Conservation (phyloP, 192 early-diverging fungal genomes). For the Mortierella claussenii region DNA sequence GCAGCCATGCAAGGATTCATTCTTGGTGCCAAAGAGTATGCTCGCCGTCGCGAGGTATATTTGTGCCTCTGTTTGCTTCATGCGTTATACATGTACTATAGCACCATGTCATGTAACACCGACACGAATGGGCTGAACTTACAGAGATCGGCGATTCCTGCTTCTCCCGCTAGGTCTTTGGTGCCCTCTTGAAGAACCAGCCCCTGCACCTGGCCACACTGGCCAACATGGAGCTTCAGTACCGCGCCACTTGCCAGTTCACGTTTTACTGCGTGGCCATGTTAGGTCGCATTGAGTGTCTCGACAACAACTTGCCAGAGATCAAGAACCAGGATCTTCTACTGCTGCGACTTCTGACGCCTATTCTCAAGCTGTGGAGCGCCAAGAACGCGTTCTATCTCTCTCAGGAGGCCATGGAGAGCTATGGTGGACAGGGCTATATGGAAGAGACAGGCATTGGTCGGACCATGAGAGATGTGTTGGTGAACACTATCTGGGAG, state of each 20-base stretch:
- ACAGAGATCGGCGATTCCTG: no score
- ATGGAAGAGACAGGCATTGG: conserved; percentile 79
- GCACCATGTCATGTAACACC: no score
- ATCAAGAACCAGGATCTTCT: conserved; percentile 24
- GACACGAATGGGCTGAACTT: no score
- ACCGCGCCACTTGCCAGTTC: conserved; percentile 64
- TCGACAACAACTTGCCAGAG: conserved; percentile 22
- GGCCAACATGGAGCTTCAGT: conserved; percentile 64
- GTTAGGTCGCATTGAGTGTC: conserved; percentile 63
- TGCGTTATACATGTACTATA: no score
- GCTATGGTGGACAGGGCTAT: conserved; percentile 78
- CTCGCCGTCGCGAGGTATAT: conserved; percentile 64
- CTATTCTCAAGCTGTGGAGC: conserved; percentile 70
- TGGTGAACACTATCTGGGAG: conserved; percentile 82
- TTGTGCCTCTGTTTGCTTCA: no score
- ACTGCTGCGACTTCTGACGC: conserved; percentile 74
- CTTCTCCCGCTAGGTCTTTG: no score
- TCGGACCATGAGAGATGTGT: conserved; percentile 64
- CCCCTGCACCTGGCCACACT: conserved; percentile 72
- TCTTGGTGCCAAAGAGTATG: conserved; percentile 69
- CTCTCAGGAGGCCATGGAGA: conserved; percentile 72
- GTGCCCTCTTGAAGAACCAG: conserved; percentile 59
- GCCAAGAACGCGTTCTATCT: conserved; percentile 58
- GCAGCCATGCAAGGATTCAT: conserved; percentile 57
- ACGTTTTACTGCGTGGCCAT: conserved; percentile 65